Conservation (phyloP, 805 yeast genomes). For the Myxozyma melibiosi region DNA sequence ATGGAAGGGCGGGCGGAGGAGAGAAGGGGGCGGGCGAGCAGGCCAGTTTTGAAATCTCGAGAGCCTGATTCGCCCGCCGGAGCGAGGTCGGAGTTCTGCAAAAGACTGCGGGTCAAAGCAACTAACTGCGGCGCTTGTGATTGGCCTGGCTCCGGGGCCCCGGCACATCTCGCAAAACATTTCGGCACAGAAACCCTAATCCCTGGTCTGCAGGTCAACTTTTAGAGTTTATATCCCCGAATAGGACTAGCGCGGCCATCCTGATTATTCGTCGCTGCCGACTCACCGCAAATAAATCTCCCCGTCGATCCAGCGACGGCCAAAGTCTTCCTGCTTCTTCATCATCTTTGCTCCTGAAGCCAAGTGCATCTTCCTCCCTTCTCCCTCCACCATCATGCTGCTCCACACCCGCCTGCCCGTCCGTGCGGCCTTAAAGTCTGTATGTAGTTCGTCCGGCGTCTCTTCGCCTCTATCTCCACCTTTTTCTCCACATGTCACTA, state of each 20-base stretch:
- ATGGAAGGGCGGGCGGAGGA: too few relatives aligned
- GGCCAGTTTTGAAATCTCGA: too few relatives aligned
- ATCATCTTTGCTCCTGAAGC: neutral
- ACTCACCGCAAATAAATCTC: constrained; percentile 17
- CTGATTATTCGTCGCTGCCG: constrained; percentile 7
- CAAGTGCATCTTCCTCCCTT: neutral
- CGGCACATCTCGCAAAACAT: neutral
- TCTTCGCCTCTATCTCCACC: neutral
- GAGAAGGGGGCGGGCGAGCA: too few relatives aligned
- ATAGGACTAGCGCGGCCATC: constrained; percentile 2
- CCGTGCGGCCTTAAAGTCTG: constrained; percentile 24
- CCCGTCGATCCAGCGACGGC: constrained; percentile 12
- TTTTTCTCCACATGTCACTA: neutral
- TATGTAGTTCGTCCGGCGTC: constrained; percentile 5
- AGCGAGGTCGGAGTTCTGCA: constrained; percentile 8
- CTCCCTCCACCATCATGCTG: constrained; percentile 15
- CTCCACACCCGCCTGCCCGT: constrained; percentile 23
- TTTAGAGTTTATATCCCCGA: constrained; percentile 1
- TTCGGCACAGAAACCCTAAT: constrained; percentile 1
- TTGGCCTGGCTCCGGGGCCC: neutral
- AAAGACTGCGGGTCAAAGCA: neutral
- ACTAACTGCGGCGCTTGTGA: constrained; percentile 2
- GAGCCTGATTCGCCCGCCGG: constrained; percentile 14
- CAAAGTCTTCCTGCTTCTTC: neutral
- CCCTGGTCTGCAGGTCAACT: constrained; percentile 15